Percentiles rank a stretch among this genome's conserved stretches.
phyloP scores from a whole-genome alignment of 2,329 filamentous ascomycete genomes.

The Hirsutella thompsonii region DNA sequence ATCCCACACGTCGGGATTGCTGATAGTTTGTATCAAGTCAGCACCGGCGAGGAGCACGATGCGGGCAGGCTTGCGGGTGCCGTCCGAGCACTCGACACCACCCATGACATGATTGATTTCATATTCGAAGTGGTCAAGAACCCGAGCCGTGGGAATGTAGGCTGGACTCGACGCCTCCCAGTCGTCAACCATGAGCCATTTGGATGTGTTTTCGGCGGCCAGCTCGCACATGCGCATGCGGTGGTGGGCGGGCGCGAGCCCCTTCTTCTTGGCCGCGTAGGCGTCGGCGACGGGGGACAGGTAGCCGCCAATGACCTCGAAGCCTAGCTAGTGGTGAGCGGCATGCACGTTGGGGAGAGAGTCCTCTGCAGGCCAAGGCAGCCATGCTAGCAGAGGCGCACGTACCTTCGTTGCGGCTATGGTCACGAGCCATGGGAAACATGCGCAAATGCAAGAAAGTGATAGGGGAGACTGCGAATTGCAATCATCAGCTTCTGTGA shows the following conservation, averaged over 20 bases:
- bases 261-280: slow-evolving; percentile 20
- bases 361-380: neutral
- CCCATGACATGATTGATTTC: slow-evolving; percentile 73
- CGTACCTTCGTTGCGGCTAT: slow-evolving; percentile 38
- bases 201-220: slow-evolving; percentile 61
- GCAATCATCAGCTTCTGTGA: too few species aligned
- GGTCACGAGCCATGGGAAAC: slow-evolving; percentile 80
- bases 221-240: slow-evolving; percentile 67
- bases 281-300: slow-evolving; percentile 18
- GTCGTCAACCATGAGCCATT: slow-evolving; percentile 70
- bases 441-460: slow-evolving; percentile 72
- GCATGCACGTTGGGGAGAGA: neutral
- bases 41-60: slow-evolving; percentile 75
- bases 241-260: slow-evolving; percentile 22
- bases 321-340: slow-evolving; percentile 23
- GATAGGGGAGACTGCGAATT: slow-evolving; percentile 45
- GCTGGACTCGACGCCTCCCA: slow-evolving; percentile 75
- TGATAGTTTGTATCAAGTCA: slow-evolving; percentile 65
- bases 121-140: slow-evolving; percentile 81
- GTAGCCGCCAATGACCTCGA: slow-evolving; percentile 74
- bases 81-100: slow-evolving; percentile 58
- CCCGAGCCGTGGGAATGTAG: slow-evolving; percentile 80
- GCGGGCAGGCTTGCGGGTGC: slow-evolving; percentile 51
- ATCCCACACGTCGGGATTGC: slow-evolving; percentile 65
- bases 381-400: slow-evolving; percentile 1